Base-by-base conservation (phyloP, 805 yeast species). In the Wickerhamiella siamensis region DNA sequence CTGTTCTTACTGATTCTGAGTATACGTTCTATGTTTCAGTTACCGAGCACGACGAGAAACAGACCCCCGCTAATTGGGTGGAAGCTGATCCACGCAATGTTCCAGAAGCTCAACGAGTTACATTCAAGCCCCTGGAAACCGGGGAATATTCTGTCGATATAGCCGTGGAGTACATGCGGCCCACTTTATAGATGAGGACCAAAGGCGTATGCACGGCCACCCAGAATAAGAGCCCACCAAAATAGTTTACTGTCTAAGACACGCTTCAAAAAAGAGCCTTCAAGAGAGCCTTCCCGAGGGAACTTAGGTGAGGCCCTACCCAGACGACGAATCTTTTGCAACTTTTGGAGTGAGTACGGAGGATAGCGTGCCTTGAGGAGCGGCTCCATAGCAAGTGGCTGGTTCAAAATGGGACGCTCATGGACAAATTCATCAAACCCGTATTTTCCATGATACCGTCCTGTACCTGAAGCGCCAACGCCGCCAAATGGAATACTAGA, bases 11-110 rank as follows among this genome's bases (percentile, higher is more conserved):
- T 9, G 75, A 70, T 12, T 67, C 68, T 10, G 29, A 24, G 29
- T 75, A 79, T 53, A 82, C 95, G 0, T 84, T 87, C 59, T 84
- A 81, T 53, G 88, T 87, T 1, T 62, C 84, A 41, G 95, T 86
- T 0, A 80, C 79, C 53, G 81, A 95, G 0, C 81, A 79, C 50
- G 54, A 51, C 3, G 64, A 64, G 50, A 72, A 78, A 3, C 69
- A 69, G 40, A 77, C 80, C 2, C 94, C 95, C 0, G 61, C 67
- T 10, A 93, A 83, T 51, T 86, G 96, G 96, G 74, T 75, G 9
- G 94, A 84, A 56, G 71, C 84, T 2, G 83, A 77, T 51, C 67
- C 74, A 2, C 71, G 72, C 48, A 70, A 72, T 34, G 63, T 76
- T 5, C 63, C 62, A 8, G 74, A 76, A 31, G 70, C 71, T 2